Evolutionary conservation across 2,329 filamentous ascomycete genomes (phyloP), one percentile per base, ranked within the genome.

Genomic region (Alternaria hordeiaustralica): DNA sequence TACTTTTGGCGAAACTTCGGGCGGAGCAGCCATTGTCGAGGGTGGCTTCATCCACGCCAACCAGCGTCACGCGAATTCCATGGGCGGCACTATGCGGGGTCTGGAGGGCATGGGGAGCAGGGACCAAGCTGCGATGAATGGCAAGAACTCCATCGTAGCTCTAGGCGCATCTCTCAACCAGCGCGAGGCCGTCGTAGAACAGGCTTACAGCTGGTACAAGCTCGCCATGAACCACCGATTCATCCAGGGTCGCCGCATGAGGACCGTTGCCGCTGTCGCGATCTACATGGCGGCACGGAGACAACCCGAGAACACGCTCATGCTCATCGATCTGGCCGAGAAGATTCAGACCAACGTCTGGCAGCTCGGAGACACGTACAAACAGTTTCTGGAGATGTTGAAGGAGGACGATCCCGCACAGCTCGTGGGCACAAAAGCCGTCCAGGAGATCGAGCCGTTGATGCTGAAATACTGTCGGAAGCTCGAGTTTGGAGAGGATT

Each of bases 261-360:
- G 91, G 66, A 93, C 92, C 57, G 94, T 98, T 10, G 92, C 92
- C 26, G 93, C 93, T n/a, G 92, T 96, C 26, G 95, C 92, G 76
- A 85, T 99, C 28, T 99, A 98, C 72, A 91, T 93, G 59, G 93
- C 93, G 13, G 97, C 93, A 75, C 89, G 96, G 65, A 88, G 91
- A 58, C 89, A 92, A 65, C 88, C 88, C 46, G 89, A 90, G 23
- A 97, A 96, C 76, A 92, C 90, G 45, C 86, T 96, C 70, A 94
- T 99, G 91, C 86, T 99, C 46, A 98, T 99, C 78, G 96, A 99
- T 78, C 89, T 99, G 76, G 93, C 96, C 12, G 96, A 99, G 77
- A 86, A 95, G 45, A 82, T 90, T n/a, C 83, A 76, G 82, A 88
- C 96, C 76, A 97, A 97, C 71, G 95, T 99, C 23, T 99, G 97